These are phyloP conservation scores for Endocladia muricata DNA, from an alignment of 31 red algal genomes.

Conservation along the genomic window DNA sequence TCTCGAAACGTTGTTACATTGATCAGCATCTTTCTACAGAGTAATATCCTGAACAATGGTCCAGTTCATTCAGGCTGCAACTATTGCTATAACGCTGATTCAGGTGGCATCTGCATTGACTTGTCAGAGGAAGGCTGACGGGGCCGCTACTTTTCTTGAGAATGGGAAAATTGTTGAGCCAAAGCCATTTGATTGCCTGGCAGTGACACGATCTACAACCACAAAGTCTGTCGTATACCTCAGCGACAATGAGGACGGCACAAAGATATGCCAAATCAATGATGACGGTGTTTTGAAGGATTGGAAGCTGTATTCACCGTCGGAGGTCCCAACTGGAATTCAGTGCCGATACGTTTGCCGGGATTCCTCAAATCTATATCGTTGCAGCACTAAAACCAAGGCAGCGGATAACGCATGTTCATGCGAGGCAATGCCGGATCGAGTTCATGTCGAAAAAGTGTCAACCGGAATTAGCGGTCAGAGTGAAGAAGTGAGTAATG, in stretches of 20 bases:
- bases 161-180: background rate
- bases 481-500: background rate
- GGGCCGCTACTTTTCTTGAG: background rate
- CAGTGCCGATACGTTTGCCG: conserved; percentile 5
- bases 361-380: background rate
- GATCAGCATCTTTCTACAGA: background rate
- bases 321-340: background rate
- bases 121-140: background rate
- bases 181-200: conserved; percentile 11
- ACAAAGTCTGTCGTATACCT: background rate
- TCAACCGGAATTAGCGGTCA: background rate
- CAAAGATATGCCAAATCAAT: conserved; percentile 8
- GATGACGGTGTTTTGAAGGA: background rate
- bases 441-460: background rate
- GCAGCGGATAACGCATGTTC: conserved; percentile 8
- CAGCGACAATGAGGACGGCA: background rate
- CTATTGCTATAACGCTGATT: too few relatives aligned
- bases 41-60: background rate
- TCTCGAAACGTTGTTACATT: background rate
- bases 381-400: background rate
- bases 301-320: background rate
- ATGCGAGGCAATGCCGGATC: background rate
- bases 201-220: background rate
- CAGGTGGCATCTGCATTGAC: background rate
- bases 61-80: background rate